Percentiles rank a stretch among this genome's conserved stretches.
These are phyloP conservation scores for Ophiostoma himal-ulmi DNA, from an alignment of 2,329 filamentous ascomycete species.

Conservation along the genomic window DNA sequence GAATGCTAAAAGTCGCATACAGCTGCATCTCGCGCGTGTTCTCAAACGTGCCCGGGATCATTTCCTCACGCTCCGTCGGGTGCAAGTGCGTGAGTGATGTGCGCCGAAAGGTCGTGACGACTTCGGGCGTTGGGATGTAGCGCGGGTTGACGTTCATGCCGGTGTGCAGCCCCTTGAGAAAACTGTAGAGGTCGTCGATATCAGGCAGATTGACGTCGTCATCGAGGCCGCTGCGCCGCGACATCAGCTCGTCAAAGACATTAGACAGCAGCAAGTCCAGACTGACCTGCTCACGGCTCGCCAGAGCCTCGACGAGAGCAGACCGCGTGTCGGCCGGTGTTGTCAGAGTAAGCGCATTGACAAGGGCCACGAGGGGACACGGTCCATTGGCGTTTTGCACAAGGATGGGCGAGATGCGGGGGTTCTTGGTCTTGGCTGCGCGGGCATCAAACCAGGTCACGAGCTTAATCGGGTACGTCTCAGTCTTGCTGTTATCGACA, in stretches of 20 bases:
- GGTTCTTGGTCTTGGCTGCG: slow-evolving; percentile 50
- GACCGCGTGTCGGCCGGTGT: slow-evolving; percentile 63
- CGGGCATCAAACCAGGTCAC: slow-evolving; percentile 73
- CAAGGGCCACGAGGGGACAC: slow-evolving; percentile 84
- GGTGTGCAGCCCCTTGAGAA: slow-evolving; percentile 82
- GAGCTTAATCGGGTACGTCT: slow-evolving; percentile 91
- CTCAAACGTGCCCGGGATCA: slow-evolving; percentile 70
- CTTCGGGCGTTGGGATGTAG: slow-evolving; percentile 59
- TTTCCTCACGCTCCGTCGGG: slow-evolving; percentile 43
- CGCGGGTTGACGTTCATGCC: slow-evolving; percentile 98
- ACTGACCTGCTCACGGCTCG: slow-evolving; percentile 79
- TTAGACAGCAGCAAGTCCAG: slow-evolving; percentile 79
- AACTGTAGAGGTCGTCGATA: slow-evolving; percentile 78
- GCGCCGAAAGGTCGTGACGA: slow-evolving; percentile 43
- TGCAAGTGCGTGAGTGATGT: slow-evolving; percentile 50
- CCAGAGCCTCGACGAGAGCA: slow-evolving; percentile 69
- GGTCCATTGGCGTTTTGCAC: slow-evolving; percentile 93
- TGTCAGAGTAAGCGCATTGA: slow-evolving; percentile 84
- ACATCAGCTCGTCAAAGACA: slow-evolving; percentile 89
- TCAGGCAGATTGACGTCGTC: slow-evolving; percentile 66
- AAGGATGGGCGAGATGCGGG: slow-evolving; percentile 76
- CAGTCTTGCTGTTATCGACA: slow-evolving; percentile 41
- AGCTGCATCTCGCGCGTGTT: slow-evolving; percentile 82
- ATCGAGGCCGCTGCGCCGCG: slow-evolving; percentile 52
- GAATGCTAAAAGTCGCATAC: slow-evolving; percentile 83